Base-by-base conservation (phyloP, 306 rosid species). In the Vachellia collinsii region DNA sequence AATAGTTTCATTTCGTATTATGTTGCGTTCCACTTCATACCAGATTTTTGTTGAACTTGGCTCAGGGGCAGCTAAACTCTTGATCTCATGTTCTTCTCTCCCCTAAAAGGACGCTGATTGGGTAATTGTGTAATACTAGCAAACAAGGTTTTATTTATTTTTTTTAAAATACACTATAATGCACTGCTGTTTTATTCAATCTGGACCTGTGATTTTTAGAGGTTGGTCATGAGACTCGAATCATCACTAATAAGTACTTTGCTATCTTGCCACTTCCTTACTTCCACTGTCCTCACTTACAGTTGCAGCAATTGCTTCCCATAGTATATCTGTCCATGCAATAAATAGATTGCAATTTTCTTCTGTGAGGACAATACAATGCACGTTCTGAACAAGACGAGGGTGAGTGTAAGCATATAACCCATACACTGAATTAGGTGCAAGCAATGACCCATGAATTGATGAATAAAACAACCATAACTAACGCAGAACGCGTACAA, bases 401-500 rank as follows among this genome's bases (percentile, higher is more conserved):
- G 53, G 47, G 64, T 78, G 72, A 76, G 34, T 29, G 34, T 29
- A 2, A 29, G 34, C 2, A 44, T 76, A 43, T 16, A 38, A 42
- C 20, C 38, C 39, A 51, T 80, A 64, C 69, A 41, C 79, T 67
- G 58, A 36, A 69, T 56, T 80, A 37, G 34, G 34, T 29, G 34
- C 56, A 56, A 69, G 58, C 56, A 48, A 77, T 68, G 74, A 42
- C 59, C 29, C 37, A 56, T 75, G 75, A 75, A 76, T 50, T 19
- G 34, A 62, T 71, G 50, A 79, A 79, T 41, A 43, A 10, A 65
- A 51, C 22, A 56, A 70, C 59, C 29, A 29, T 29, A 29, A 29
- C 34, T 29, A 2, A 29, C 34, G 34, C 34, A 29, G 34, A 29
- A 29, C 1, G 34, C 34, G 34, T 29, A 29, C 34, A 29, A 29